Conservation (phyloP, 129 eudicot genomes). For the Tanacetum coccineum region DNA sequence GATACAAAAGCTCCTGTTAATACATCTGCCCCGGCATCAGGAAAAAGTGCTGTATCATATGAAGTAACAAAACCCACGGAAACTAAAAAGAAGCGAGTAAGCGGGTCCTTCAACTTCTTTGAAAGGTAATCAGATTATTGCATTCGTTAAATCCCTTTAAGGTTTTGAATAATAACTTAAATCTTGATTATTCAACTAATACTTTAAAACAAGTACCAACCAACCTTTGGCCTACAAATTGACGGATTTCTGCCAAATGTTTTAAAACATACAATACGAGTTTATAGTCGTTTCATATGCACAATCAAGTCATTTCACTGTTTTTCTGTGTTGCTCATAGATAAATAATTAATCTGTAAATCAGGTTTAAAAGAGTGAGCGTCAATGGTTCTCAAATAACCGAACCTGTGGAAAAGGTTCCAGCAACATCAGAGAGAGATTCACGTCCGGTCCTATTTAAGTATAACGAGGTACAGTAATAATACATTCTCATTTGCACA, state of each 20-base stretch:
- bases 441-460: conserved; percentile 73
- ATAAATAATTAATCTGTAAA: conserved; percentile 23
- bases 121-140: conserved; percentile 50
- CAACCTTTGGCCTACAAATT: too few species aligned
- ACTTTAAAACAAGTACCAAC: too few species aligned
- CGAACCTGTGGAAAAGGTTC: conserved; percentile 32
- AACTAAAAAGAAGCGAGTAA: conserved; percentile 45
- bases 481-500: too few species aligned
- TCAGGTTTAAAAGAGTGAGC: conserved; percentile 68
- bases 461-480: conserved; percentile 54
- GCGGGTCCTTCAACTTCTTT: conserved; percentile 56
- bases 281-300: too few species aligned
- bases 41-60: conserved; percentile 13
- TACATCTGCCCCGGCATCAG: conserved; percentile 21
- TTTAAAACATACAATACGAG: too few species aligned
- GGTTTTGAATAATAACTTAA: background rate
- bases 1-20: conserved; percentile 12
- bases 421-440: conserved; percentile 57
- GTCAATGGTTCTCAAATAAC: conserved; percentile 41
- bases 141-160: background rate
- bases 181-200: too few species aligned
- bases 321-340: too few species aligned
- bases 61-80: conserved; percentile 33
- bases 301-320: too few species aligned
- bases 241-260: too few species aligned